Percentiles rank a stretch among this genome's conserved stretches.
Evolutionary conservation across 352 stramenopile genomes (phyloP).

Genomic region (Globisporangium mamillatum): DNA sequence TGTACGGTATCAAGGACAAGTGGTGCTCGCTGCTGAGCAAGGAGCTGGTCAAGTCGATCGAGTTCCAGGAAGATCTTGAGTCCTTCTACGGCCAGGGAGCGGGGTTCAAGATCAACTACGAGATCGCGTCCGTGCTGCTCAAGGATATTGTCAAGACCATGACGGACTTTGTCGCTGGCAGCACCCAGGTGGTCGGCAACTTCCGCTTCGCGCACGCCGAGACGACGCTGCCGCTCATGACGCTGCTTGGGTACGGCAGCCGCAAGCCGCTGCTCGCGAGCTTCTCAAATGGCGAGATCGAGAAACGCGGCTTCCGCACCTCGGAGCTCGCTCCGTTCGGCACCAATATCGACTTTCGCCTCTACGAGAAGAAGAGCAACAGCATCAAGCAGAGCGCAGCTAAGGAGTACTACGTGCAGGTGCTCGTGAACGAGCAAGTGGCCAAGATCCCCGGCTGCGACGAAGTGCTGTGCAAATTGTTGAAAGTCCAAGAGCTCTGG

Average conservation of each 20-base stretch:
- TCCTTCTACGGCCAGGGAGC: slow-evolving; percentile 46
- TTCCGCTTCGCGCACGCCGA: slow-evolving; percentile 69
- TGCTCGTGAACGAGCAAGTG: slow-evolving; percentile 46
- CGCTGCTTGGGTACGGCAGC: slow-evolving; percentile 46
- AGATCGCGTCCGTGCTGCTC: slow-evolving; percentile 45
- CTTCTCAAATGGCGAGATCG: slow-evolving; percentile 27
- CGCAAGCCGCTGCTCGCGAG: slow-evolving; percentile 27
- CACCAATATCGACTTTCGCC: slow-evolving; percentile 47
- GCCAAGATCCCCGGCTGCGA: slow-evolving; percentile 36
- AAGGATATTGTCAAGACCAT: slow-evolving; percentile 38
- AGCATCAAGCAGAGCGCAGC: background rate
- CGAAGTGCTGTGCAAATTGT: slow-evolving; percentile 34
- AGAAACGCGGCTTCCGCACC: slow-evolving; percentile 33
- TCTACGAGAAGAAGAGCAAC: slow-evolving; percentile 25
- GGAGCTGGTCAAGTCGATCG: slow-evolving; percentile 28
- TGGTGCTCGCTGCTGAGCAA: slow-evolving; percentile 53
- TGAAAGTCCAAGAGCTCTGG: slow-evolving; percentile 47
- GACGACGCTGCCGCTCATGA: slow-evolving; percentile 68
- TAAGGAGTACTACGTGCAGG: slow-evolving; percentile 30
- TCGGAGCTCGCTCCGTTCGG: slow-evolving; percentile 43
- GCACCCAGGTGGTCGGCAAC: slow-evolving; percentile 21
- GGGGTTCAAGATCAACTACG: slow-evolving; percentile 51
- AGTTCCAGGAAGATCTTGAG: slow-evolving; percentile 46
- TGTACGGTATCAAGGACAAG: slow-evolving; percentile 34
- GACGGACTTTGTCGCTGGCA: slow-evolving; percentile 8